Conservation (phyloP, 345 rosid species). For the thale cress (Arabidopsis thaliana) region TAIR10.1 NC_003076.8:3964001-3964500, state of each 20-base stretch:
- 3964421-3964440: not conserved
- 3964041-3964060: not conserved
- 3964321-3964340: slow-evolving; percentile 1
- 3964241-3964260: not conserved
- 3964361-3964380: not conserved
- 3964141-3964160: not conserved
- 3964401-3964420: not conserved
- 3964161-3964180: not conserved
- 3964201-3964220: not conserved
- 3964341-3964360: not conserved
- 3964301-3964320: not conserved
- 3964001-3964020: not conserved
- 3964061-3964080: not conserved
- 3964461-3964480: not conserved
- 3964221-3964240: no score
- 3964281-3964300: not conserved
- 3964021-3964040: not conserved
- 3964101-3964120: not conserved
- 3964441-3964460: not conserved
- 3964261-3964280: not conserved
- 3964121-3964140: not conserved
- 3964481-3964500: not conserved
- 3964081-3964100: not conserved
- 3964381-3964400: not conserved
- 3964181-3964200: not conserved